These are phyloP conservation scores for Cucurbita pepo DNA, from an alignment of 306 rosid genomes.

Conservation along the genomic window DNA sequence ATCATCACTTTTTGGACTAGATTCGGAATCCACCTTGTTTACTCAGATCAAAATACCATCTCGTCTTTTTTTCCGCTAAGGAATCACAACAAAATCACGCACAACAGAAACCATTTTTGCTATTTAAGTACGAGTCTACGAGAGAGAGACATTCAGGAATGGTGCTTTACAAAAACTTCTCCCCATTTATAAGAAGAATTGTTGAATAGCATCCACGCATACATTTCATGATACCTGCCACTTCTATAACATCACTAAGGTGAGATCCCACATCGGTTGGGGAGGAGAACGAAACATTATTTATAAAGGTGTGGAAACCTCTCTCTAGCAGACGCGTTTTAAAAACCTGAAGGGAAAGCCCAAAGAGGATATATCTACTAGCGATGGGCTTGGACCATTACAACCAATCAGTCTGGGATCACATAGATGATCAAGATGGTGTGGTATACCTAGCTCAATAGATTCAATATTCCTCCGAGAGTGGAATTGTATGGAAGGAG, in stretches of 20 bases:
- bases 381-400: too few relatives aligned
- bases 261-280: too few relatives aligned
- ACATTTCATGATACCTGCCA: not conserved
- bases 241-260: not conserved
- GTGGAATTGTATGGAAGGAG: not conserved
- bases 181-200: not conserved
- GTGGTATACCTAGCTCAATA: not conserved
- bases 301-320: too few relatives aligned
- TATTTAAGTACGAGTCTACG: not conserved
- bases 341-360: too few relatives aligned
- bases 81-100: not conserved
- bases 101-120: not conserved
- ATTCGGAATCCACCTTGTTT: not conserved
- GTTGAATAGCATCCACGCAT: not conserved
- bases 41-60: not conserved
- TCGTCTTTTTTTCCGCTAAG: not conserved
- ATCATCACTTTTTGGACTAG: not conserved
- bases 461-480: too few relatives aligned
- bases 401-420: not conserved
- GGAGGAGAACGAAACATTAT: too few relatives aligned
- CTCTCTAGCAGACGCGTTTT: too few relatives aligned
- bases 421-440: not conserved
- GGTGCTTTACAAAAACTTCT: not conserved
- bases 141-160: not conserved
- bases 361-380: too few relatives aligned